phyloP scores from a whole-genome alignment of 225 moss, liverwort and hornwort genomes.

The Polytrichum commune region DNA sequence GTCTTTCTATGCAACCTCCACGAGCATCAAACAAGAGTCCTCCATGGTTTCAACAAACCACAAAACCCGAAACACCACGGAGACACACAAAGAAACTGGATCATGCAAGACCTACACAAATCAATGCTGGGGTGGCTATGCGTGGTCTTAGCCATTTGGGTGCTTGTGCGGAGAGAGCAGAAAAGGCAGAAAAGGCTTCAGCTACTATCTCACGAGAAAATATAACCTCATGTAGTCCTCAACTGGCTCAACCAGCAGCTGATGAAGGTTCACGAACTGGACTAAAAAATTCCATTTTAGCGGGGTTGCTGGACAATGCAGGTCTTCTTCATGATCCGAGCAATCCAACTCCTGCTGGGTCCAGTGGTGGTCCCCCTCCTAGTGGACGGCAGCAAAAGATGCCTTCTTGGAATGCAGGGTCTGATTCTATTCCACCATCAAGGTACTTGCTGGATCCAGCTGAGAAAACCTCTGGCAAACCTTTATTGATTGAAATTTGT shows the following conservation, averaged over 20 bases:
- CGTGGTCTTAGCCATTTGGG: constrained; percentile 72
- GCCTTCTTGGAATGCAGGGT: constrained; percentile 59
- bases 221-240: constrained; percentile 29
- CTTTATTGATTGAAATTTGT: neutral
- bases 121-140: constrained; percentile 43
- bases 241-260: constrained; percentile 61
- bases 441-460: constrained; percentile 36
- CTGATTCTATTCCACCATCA: constrained; percentile 61
- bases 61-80: constrained; percentile 56
- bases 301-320: constrained; percentile 56
- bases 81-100: constrained; percentile 57
- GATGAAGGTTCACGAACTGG: constrained; percentile 98
- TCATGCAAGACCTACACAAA: constrained; percentile 46
- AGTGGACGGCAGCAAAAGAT: constrained; percentile 66
- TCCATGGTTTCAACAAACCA: constrained; percentile 49
- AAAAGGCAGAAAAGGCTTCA: constrained; percentile 57
- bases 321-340: constrained; percentile 54
- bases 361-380: constrained; percentile 66
- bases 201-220: constrained; percentile 48
- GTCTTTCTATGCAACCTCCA: constrained; percentile 96
- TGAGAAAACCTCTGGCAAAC: neutral
- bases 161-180: constrained; percentile 68
- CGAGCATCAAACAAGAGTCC: constrained; percentile 66
- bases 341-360: constrained; percentile 51
- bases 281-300: constrained; percentile 69